Evolutionary conservation across 305 asterid species (phyloP), one percentile per base, ranked within the genome.

Genomic region (Fraxinus xanthoxyloides): DNA sequence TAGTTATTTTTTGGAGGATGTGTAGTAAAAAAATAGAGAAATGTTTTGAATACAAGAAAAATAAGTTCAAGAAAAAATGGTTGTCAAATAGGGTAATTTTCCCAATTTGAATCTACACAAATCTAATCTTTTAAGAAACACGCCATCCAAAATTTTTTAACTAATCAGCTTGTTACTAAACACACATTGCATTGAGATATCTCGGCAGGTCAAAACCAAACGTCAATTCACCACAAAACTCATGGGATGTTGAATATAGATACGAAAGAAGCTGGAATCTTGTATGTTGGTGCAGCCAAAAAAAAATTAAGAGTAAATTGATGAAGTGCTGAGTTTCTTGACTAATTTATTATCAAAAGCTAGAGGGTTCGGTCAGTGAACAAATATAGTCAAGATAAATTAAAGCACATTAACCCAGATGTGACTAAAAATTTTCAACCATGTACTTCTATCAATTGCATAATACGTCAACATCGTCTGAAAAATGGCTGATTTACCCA

Each of bases 401-500:
- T 7, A 8, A 65, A 77, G 10, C 75, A 24, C 24, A 54, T 54
- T n/a, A 5, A n/a, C 24, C 63, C 24, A 54, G 24, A 54, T 0
- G 63, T 5, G 65, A 54, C 65, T 54, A 23, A 26, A n/a, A 54
- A 19, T 5, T 31, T 19, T 26, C 35, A 36, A 48, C 79, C 19
- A 76, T 7, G 19, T 48, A 28, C 1, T 19, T 59, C 43, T 28
- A 9, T 10, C 63, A 26, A 31, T 54, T 34, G 54, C 19, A n/a
- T 56, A 30, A 19, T 0, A 17, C 10, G 81, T 36, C 9, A 75
- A 0, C 51, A 26, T 46, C 35, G 34, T 43, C 75, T 15, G 28
- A 40, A 63, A 77, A 81, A 54, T 77, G 61, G 67, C 81, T 69
- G 46, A 65, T 8, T 75, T n/a, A 46, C 13, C 28, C 32, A 3